phyloP scores from a whole-genome alignment of 768 basidiomycete genomes.

The Plicaturopsis crispa region DNA sequence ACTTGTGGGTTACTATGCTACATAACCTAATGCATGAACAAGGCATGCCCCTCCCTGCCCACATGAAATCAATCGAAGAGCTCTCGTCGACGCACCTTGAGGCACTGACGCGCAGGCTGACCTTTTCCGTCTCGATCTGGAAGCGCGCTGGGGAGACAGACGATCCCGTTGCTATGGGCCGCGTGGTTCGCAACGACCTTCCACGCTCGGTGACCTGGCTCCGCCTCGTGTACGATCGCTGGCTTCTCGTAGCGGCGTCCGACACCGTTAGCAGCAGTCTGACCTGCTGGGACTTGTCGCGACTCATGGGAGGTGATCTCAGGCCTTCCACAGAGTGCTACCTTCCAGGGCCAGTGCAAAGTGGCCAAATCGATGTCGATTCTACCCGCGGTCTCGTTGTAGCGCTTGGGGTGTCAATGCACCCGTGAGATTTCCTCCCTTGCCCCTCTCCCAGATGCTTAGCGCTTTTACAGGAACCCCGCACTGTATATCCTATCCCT shows the following conservation, averaged over 20 bases:
- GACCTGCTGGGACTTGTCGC: conserved; percentile 8
- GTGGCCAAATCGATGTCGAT: conserved; percentile 4
- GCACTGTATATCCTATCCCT: neutral
- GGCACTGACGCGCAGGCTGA: neutral
- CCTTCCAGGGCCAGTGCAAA: conserved; percentile 6
- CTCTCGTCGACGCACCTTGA: neutral
- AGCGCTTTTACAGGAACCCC: neutral
- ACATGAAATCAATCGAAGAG: neutral
- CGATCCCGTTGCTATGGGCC: neutral
- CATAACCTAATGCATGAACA: neutral
- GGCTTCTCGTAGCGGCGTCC: conserved; percentile 6
- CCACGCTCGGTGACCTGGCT: conserved; percentile 11
- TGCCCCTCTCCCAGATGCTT: neutral
- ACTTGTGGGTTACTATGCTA: neutral
- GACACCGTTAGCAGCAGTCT: conserved; percentile 6
- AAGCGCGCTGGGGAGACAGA: neutral
- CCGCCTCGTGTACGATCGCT: conserved; percentile 5
- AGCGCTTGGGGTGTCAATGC: no score
- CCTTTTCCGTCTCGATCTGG: neutral
- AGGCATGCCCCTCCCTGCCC: neutral
- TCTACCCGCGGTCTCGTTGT: conserved; percentile 4
- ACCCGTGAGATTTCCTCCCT: no score
- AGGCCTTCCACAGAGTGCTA: conserved; percentile 7
- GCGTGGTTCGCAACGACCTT: neutral
- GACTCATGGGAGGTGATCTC: conserved; percentile 1